Conservation (phyloP, 2,329 filamentous ascomycete species). For the Xylariaceae sp. region DNA sequence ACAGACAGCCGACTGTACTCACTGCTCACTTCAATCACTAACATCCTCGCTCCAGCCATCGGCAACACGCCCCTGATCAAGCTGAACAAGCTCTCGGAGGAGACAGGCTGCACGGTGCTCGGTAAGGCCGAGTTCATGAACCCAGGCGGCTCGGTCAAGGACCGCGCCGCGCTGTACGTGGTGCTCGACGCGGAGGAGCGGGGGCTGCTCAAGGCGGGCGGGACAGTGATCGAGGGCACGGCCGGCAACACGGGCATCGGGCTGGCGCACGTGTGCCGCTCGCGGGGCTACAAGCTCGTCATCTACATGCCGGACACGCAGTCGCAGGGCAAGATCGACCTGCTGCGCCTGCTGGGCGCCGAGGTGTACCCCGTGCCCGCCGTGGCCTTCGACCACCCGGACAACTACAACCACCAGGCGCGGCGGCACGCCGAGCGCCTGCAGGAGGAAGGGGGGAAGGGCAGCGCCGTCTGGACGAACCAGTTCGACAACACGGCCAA, state of each 20-base stretch:
- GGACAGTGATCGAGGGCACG: constrained; percentile 95
- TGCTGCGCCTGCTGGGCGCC: constrained; percentile 86
- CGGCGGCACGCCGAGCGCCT: constrained; percentile 83
- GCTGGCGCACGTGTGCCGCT: constrained; percentile 93
- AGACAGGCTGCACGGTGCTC: constrained; percentile 92
- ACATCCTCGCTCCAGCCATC: constrained; percentile 70
- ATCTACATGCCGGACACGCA: constrained; percentile 99
- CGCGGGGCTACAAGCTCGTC: constrained; percentile 89
- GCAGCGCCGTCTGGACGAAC: constrained; percentile 88
- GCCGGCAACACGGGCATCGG: constrained; percentile 98
- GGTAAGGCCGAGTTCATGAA: constrained; percentile 99
- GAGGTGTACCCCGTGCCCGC: constrained; percentile 96
- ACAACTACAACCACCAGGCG: constrained; percentile 99
- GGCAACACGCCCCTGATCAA: constrained; percentile 96
- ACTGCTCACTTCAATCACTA: neutral
- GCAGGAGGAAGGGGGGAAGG: constrained; percentile 59
- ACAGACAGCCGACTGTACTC: neutral
- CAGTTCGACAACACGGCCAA: constrained; percentile 98
- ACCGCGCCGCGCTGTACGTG: constrained; percentile 92
- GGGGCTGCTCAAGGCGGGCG: constrained; percentile 80
- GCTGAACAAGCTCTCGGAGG: constrained; percentile 82
- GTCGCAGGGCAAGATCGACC: constrained; percentile 96
- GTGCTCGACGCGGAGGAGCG: constrained; percentile 91
- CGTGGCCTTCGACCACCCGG: constrained; percentile 90
- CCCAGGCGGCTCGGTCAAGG: constrained; percentile 94